phyloP scores from a whole-genome alignment of 2,329 filamentous ascomycete genomes.

The Trichoderma pleuroti region DNA sequence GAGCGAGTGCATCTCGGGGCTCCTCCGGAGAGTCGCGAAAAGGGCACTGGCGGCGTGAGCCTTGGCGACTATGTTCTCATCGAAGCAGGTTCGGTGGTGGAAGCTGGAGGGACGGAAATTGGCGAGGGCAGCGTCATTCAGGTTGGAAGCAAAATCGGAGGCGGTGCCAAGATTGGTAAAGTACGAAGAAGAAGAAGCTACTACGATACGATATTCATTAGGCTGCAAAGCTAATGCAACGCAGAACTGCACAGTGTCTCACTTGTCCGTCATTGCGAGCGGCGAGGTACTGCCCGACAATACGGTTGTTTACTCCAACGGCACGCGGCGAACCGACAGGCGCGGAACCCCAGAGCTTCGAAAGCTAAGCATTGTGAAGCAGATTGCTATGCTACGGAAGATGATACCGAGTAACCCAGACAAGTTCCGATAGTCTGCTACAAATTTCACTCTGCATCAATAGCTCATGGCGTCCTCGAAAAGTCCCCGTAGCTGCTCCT shows the following conservation, averaged over 20 bases:
- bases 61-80: conserved; percentile 60
- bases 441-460: conserved; percentile 21
- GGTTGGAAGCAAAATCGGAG: conserved; percentile 57
- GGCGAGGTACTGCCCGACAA: conserved; percentile 60
- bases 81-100: conserved; percentile 58
- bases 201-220: no score
- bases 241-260: conserved; percentile 68
- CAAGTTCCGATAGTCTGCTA: conserved; percentile 39
- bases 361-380: conserved; percentile 60
- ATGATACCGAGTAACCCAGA: conserved; percentile 63
- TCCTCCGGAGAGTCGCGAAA: conserved; percentile 28
- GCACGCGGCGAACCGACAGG: conserved; percentile 54
- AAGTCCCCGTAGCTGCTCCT: conserved; percentile 64
- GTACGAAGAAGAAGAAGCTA: conserved; percentile 34
- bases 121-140: conserved; percentile 59
- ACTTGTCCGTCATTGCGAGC: conserved; percentile 56
- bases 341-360: conserved; percentile 61
- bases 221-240: background rate
- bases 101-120: conserved; percentile 59
- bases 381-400: conserved; percentile 64
- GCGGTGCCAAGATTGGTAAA: conserved; percentile 60
- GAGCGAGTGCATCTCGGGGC: conserved; percentile 62
- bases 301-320: conserved; percentile 67
- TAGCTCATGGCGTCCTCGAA: conserved; percentile 59
- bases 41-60: conserved; percentile 46